Percentiles rank a stretch among this genome's conserved stretches.
These are phyloP conservation scores for Actinomortierella wolfii DNA, from an alignment of 371 early-diverging fungal genomes.

Conservation along the genomic window DNA sequence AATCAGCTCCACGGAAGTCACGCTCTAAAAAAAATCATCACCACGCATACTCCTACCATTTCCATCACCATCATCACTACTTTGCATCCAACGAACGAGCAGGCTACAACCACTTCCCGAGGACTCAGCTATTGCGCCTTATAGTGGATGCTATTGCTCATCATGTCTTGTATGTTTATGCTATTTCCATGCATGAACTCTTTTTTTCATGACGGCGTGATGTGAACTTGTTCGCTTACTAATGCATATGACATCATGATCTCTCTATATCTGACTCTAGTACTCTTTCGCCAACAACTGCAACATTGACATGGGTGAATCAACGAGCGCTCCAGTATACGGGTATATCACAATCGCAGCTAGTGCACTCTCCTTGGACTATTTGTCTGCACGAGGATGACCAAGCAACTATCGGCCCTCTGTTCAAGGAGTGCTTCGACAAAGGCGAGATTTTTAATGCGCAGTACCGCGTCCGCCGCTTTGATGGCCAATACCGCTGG, in stretches of 20 bases:
- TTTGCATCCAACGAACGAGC: conserved; percentile 5
- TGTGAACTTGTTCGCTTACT: no score
- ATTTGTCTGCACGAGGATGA: conserved; percentile 66
- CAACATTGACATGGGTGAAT: conserved; percentile 70
- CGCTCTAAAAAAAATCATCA: no score
- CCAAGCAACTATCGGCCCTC: conserved; percentile 49
- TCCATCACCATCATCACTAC: no score
- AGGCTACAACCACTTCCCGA: conserved; percentile 51
- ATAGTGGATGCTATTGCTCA: conserved; percentile 69
- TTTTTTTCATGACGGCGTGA: no score
- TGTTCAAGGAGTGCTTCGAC: conserved; percentile 59
- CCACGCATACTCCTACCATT: no score
- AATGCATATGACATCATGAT: no score
- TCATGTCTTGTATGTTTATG: conserved; percentile 63
- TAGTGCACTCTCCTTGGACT: conserved; percentile 59
- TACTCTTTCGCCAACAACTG: conserved; percentile 58
- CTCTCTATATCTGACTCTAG: conserved; percentile 35
- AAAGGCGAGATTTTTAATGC: conserved; percentile 64
- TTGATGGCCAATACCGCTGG: conserved; percentile 65
- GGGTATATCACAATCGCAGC: conserved; percentile 52
- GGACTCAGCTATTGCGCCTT: conserved; percentile 57
- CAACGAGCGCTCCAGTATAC: conserved; percentile 63
- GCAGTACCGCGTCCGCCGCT: conserved; percentile 62
- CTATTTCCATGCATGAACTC: no score
- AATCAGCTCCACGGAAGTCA: no score